These are phyloP conservation scores for Lachancea lanzarotensis DNA, from an alignment of 805 yeast species.

Conservation along the genomic window DNA sequence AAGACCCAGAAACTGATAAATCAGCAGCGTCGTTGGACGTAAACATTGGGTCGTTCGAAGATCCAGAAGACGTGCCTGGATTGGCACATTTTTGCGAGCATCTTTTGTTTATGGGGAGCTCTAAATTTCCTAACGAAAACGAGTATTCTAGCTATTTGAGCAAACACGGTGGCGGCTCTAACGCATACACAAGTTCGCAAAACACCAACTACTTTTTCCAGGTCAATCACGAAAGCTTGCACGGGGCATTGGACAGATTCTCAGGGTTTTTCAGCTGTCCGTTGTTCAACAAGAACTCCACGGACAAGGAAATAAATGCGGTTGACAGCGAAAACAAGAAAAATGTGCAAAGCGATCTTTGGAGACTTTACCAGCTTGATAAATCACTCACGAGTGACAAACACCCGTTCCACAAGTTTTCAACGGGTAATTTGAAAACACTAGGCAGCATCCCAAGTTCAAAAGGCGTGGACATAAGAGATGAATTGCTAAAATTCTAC, in stretches of 20 bases:
- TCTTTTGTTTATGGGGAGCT: constrained; percentile 73
- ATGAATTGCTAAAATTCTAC: constrained; percentile 72
- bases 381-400: constrained; percentile 61
- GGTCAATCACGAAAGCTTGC: constrained; percentile 63
- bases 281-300: constrained; percentile 62
- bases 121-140: constrained; percentile 70
- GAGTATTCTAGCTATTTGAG: constrained; percentile 71
- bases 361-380: constrained; percentile 85
- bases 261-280: constrained; percentile 90
- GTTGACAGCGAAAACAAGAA: constrained; percentile 95
- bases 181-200: constrained; percentile 85
- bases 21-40: constrained; percentile 78
- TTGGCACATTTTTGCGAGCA: constrained; percentile 76
- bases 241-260: constrained; percentile 88
- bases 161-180: constrained; percentile 81
- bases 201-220: constrained; percentile 91
- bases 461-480: constrained; percentile 67
- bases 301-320: constrained; percentile 88
- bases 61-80: constrained; percentile 58
- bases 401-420: constrained; percentile 83
- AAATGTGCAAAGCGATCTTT: constrained; percentile 79
- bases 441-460: constrained; percentile 57
- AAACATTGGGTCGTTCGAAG: constrained; percentile 69
- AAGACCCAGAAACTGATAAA: constrained; percentile 64
- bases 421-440: constrained; percentile 82